Conservation (phyloP, 2,329 filamentous ascomycete species). For the Penicillium sp. region DNA sequence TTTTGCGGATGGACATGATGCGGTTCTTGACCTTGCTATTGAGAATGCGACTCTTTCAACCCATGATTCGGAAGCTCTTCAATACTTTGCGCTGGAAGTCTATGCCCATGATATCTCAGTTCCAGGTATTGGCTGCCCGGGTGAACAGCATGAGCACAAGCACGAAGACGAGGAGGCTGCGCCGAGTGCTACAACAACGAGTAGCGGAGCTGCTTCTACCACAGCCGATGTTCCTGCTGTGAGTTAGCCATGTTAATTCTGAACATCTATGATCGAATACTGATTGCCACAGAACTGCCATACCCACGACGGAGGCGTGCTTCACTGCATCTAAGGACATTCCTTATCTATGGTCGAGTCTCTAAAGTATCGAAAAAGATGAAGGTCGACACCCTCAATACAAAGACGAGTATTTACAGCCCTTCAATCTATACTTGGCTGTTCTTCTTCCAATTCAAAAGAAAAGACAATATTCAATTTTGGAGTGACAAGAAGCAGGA, state of each 20-base stretch:
- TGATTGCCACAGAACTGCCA: conserved; percentile 43
- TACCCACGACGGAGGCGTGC: conserved; percentile 45
- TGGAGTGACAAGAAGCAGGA: neutral
- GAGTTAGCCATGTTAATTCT: conserved; percentile 16
- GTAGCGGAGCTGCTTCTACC: conserved; percentile 17
- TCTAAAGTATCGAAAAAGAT: neutral
- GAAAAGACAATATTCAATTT: neutral
- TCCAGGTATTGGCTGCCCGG: conserved; percentile 65
- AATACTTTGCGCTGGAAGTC: conserved; percentile 69
- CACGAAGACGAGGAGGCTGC: conserved; percentile 9
- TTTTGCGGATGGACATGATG: conserved; percentile 62
- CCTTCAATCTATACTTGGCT: too few relatives aligned
- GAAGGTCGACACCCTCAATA: neutral
- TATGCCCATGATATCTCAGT: conserved; percentile 68
- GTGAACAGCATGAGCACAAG: conserved; percentile 35
- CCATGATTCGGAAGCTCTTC: conserved; percentile 64
- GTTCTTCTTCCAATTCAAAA: neutral
- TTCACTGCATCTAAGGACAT: conserved; percentile 42
- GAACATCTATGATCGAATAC: neutral
- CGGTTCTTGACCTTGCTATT: conserved; percentile 57
- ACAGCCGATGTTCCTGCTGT: conserved; percentile 33
- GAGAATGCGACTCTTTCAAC: conserved; percentile 54
- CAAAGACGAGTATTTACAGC: too few relatives aligned
- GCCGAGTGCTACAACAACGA: conserved; percentile 16
- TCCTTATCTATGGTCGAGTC: too few relatives aligned